Evolutionary conservation across 768 basidiomycete genomes (phyloP).

Genomic region (Exsudoporus frostii): DNA sequence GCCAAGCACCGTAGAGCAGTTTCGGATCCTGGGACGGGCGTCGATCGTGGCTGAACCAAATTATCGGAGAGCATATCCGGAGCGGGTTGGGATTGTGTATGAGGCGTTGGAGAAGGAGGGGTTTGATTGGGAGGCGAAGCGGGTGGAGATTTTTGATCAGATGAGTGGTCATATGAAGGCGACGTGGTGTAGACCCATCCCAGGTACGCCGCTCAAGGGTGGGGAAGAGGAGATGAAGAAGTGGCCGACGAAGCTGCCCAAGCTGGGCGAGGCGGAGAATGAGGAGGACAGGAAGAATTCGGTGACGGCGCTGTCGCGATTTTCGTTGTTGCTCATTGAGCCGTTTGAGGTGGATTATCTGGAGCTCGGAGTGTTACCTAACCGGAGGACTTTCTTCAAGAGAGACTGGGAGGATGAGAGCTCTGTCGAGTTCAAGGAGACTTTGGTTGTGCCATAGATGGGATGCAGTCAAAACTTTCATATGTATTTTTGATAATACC

Average conservation of each 20-base stretch:
- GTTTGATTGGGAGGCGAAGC: conserved; percentile 60
- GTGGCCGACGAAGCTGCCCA: conserved; percentile 59
- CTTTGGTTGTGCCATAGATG: conserved; percentile 57
- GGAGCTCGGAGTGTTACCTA: conserved; percentile 55
- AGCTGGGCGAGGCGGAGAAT: conserved; percentile 42
- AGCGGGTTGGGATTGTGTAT: conserved; percentile 29
- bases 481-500: neutral
- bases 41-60: conserved; percentile 52
- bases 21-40: conserved; percentile 59
- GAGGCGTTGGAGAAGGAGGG: conserved; percentile 37
- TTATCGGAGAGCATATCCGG: conserved; percentile 27
- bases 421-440: conserved; percentile 52
- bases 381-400: conserved; percentile 55
- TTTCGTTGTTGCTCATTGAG: conserved; percentile 70
- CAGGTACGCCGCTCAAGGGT: conserved; percentile 52
- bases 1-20: conserved; percentile 64
- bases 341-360: conserved; percentile 67
- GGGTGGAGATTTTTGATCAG: conserved; percentile 54
- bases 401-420: conserved; percentile 31
- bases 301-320: conserved; percentile 59
- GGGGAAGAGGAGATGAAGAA: conserved; percentile 54
- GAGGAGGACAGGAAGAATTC: conserved; percentile 45
- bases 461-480: neutral
- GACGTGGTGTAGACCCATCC: conserved; percentile 64
- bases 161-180: conserved; percentile 67